Percentiles rank a stretch among this genome's conserved stretches.
Conservation (phyloP, 768 basidiomycete species). For the Rhizopogon sp. region DNA sequence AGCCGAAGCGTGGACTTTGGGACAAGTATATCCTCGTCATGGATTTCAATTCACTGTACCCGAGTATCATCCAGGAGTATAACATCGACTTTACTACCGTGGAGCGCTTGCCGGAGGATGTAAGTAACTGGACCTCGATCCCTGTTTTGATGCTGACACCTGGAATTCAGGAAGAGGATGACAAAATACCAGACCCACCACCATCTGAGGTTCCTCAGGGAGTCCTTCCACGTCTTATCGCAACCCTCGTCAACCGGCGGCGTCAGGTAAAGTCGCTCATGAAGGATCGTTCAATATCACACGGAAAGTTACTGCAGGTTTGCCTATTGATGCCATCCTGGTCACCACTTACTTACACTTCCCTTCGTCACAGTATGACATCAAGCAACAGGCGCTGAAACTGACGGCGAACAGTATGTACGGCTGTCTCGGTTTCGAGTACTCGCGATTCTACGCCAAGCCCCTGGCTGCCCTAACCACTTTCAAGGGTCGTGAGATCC, state of each 20-base stretch:
- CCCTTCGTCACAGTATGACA: constrained; percentile 66
- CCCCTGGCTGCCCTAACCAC: constrained; percentile 97
- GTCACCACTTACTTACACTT: not conserved
- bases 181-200: constrained; percentile 89
- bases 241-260: constrained; percentile 89
- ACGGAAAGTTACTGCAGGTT: constrained; percentile 81
- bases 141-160: not conserved
- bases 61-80: constrained; percentile 98
- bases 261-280: constrained; percentile 89
- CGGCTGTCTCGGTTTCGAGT: constrained; percentile 96
- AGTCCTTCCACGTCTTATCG: constrained; percentile 94
- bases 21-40: constrained; percentile 97
- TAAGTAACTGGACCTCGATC: constrained; percentile 18
- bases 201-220: constrained; percentile 67
- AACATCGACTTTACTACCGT: constrained; percentile 99
- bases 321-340: constrained; percentile 3
- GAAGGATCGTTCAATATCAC: constrained; percentile 77
- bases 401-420: constrained; percentile 99
- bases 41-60: constrained; percentile 99
- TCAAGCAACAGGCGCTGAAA: constrained; percentile 95
- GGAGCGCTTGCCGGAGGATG: constrained; percentile 61
- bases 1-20: constrained; percentile 93
- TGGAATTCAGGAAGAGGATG: constrained; percentile 52
- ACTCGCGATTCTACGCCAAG: constrained; percentile 93
- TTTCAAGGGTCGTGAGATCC: constrained; percentile 94